Base-by-base conservation (phyloP, 495 filamentous ascomycete genomes). In the Alectoria sarmentosa region DNA sequence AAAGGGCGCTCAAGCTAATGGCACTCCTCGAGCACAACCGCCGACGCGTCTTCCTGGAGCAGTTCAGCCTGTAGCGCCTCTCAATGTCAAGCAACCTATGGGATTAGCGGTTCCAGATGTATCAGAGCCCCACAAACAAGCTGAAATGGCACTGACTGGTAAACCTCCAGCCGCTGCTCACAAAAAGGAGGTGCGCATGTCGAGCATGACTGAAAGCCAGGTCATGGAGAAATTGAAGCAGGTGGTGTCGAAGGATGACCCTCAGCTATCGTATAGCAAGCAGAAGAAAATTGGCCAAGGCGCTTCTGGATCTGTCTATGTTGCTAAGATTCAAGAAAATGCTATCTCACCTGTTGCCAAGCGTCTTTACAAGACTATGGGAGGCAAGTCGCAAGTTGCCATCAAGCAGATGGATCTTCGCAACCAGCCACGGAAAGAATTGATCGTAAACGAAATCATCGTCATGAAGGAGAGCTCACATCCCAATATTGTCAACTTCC, bases 341-440 rank as follows among this genome's bases (percentile, higher is more conserved):
- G 85, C 91, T 37, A 79, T 82, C 48, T 89, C 88, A 21, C 70
- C 78, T 23, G 82, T 86, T 66, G 88, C 90, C 30, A 78, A 81
- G 58, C 82, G 88, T 62, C 78, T 92, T 52, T 82, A 90, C 62
- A 79, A 85, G 21, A 80, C 82, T 65, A 84, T 90, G 69, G 89
- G 89, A 36, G 79, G 81, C 44, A 85, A 87, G 60, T 86, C 84
- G 48, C 88, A 96, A 70, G 94, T 98, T 48, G 94, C 95, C 26
- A 98, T 98, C 73, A 98, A 98, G 76, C 94, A 98, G 78, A 98
- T 98, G 94, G 95, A 98, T 78, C 82, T 98, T 61, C 90, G 92
- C 11, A 92, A 96, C 74, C 94, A 98, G 76, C 94, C 94, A 52
- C 83, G 94, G 32, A 98, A 98, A 84, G 94, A 98, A 80, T 78